Percentiles rank a stretch among this genome's conserved stretches.
Evolutionary conservation across 2,329 filamentous ascomycete genomes (phyloP).

Genomic region (Fusarium xyrophilum): DNA sequence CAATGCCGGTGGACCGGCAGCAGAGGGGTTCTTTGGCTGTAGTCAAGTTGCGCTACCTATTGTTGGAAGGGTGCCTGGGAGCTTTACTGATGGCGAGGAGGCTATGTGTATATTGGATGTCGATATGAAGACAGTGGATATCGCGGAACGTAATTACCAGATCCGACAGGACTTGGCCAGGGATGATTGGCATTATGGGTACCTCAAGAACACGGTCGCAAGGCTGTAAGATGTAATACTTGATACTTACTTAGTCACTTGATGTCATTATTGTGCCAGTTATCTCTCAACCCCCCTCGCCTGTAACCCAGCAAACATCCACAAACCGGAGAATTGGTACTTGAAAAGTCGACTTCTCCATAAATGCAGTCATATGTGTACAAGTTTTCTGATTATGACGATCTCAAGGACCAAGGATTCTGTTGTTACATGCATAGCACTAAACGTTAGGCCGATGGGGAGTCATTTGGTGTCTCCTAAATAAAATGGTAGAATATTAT

Average conservation of each 20-base stretch:
- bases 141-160: constrained; percentile 76
- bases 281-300: background rate
- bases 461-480: background rate
- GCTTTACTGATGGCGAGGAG: constrained; percentile 62
- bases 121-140: constrained; percentile 68
- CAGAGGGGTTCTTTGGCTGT: constrained; percentile 45
- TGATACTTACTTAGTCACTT: background rate
- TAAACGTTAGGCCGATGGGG: accelerated
- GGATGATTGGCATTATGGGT: constrained; percentile 69
- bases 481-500: background rate
- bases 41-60: constrained; percentile 74
- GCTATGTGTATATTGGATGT: constrained; percentile 69
- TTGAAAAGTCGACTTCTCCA: too few relatives aligned
- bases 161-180: constrained; percentile 61
- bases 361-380: background rate
- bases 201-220: constrained; percentile 8
- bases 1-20: constrained; percentile 65
- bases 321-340: too few relatives aligned
- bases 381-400: background rate
- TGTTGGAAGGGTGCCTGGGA: constrained; percentile 63
- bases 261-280: background rate
- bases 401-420: background rate
- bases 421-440: background rate
- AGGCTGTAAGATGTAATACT: background rate
- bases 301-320: background rate